These are phyloP conservation scores for Penstemon eatonii DNA, from an alignment of 257 asterid genomes.

Conservation along the genomic window DNA sequence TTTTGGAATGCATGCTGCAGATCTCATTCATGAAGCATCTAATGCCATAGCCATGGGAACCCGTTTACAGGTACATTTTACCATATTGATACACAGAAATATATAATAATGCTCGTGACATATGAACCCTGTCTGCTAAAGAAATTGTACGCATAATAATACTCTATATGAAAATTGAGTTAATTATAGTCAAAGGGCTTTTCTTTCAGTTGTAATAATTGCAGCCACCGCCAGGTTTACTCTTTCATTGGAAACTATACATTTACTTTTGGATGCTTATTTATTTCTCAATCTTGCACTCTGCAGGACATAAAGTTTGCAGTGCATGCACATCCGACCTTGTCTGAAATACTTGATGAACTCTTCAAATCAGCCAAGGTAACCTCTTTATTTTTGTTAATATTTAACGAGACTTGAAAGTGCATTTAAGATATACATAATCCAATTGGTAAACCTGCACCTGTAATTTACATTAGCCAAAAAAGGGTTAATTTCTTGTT, in stretches of 20 bases:
- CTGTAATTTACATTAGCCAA: not conserved
- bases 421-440: not conserved
- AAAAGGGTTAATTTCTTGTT: too few species aligned
- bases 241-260: too few species aligned
- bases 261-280: conserved; percentile 2
- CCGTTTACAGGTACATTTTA: conserved; percentile 63
- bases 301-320: conserved; percentile 81
- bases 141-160: too few species aligned
- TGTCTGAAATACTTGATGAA: conserved; percentile 91
- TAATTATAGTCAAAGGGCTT: too few species aligned
- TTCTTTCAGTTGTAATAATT: too few species aligned
- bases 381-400: conserved; percentile 19
- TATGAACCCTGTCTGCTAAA: too few species aligned
- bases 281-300: conserved; percentile 33
- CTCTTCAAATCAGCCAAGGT: conserved; percentile 91
- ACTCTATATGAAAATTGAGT: too few species aligned
- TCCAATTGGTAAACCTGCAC: conserved; percentile 15
- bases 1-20: conserved; percentile 93
- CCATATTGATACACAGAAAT: not conserved
- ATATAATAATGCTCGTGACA: too few species aligned
- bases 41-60: conserved; percentile 92
- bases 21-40: conserved; percentile 93
- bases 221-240: too few species aligned
- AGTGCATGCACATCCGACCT: conserved; percentile 94
- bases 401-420: not conserved